A percentile compares a stretch with the other conserved stretches of the same genome.
These are phyloP conservation scores for Populus hybrid DNA, from an alignment of 441 rosid species.

Conservation along the genomic window DNA sequence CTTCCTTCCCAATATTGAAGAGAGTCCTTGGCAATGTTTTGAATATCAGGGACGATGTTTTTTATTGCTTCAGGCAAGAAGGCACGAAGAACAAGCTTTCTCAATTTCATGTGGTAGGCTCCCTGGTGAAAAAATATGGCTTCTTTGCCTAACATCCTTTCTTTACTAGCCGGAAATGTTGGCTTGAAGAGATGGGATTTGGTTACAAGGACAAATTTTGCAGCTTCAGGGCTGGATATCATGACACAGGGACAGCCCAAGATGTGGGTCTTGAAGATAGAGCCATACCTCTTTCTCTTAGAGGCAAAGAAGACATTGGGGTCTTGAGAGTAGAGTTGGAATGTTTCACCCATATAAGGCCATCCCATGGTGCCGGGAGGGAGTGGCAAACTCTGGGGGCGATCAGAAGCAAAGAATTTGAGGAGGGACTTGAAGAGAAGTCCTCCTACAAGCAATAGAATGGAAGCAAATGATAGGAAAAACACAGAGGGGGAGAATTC, in stretches of 20 bases:
- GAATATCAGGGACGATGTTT: slow-evolving; percentile 51
- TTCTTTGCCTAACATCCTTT: slow-evolving; percentile 89
- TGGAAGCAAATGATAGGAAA: slow-evolving; percentile 21
- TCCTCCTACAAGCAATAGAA: slow-evolving; percentile 16
- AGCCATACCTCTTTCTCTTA: slow-evolving; percentile 72
- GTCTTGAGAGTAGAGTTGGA: slow-evolving; percentile 92
- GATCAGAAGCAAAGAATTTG: slow-evolving; percentile 25
- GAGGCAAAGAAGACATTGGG: slow-evolving; percentile 91
- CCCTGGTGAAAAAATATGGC: slow-evolving; percentile 97
- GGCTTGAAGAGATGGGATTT: slow-evolving; percentile 89
- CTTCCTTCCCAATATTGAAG: slow-evolving; percentile 59
- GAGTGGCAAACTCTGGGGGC: slow-evolving; percentile 46
- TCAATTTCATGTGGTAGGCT: slow-evolving; percentile 68
- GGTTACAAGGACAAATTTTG: slow-evolving; percentile 78
- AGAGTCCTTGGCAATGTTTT: slow-evolving; percentile 51
- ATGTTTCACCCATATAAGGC: slow-evolving; percentile 93
- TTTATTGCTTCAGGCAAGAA: slow-evolving; percentile 73
- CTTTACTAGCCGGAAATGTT: slow-evolving; percentile 94
- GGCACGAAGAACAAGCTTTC: slow-evolving; percentile 92
- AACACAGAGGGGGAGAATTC: slow-evolving; percentile 32
- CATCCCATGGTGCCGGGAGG: slow-evolving; percentile 95
- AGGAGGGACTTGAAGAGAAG: slow-evolving; percentile 33
- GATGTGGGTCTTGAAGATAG: slow-evolving; percentile 88
- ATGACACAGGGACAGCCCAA: slow-evolving; percentile 94
- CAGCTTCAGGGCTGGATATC: slow-evolving; percentile 94